Conservation (phyloP, 345 rosid genomes). For the Tarenaya hassleriana region DNA sequence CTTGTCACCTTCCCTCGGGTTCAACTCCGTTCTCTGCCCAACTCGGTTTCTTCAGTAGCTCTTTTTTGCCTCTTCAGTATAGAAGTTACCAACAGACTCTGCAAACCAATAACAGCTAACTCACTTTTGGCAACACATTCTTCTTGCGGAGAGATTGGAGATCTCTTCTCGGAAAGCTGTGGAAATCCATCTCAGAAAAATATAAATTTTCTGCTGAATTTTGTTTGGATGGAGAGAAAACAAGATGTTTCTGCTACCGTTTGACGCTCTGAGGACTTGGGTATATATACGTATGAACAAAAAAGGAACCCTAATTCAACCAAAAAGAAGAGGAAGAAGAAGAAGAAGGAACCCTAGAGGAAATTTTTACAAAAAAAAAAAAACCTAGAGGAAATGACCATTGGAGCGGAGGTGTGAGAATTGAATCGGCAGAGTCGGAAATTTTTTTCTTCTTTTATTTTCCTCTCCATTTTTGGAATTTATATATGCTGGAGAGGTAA, state of each 20-base stretch:
- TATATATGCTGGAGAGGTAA: too few species aligned
- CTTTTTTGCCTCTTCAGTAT: conserved; percentile 35
- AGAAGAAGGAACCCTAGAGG: conserved; percentile 32
- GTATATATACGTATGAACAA: conserved; percentile 24
- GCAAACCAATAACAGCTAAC: conserved; percentile 2
- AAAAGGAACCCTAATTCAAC: too few species aligned
- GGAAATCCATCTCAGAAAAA: conserved; percentile 61
- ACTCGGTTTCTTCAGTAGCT: conserved; percentile 27
- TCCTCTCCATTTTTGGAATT: too few species aligned
- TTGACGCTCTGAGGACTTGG: conserved; percentile 15
- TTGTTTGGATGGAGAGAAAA: too few species aligned
- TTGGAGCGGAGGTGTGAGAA: conserved; percentile 42
- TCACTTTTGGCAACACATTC: conserved; percentile 61
- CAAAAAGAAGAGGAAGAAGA: too few species aligned
- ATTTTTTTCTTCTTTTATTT: too few species aligned
- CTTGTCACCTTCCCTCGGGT: conserved; percentile 44
- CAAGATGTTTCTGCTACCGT: conserved; percentile 21
- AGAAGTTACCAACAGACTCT: conserved; percentile 84
- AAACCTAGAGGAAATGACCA: conserved; percentile 45
- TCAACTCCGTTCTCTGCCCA: conserved; percentile 56
- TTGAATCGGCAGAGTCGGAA: conserved; percentile 25
- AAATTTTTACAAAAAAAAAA: too few species aligned
- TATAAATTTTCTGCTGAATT: too few species aligned
- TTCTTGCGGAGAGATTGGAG: conserved; percentile 89
- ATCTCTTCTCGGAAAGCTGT: conserved; percentile 64